Base-by-base conservation (phyloP, 192 early-diverging fungal genomes). In the Geranomyces variabilis region DNA sequence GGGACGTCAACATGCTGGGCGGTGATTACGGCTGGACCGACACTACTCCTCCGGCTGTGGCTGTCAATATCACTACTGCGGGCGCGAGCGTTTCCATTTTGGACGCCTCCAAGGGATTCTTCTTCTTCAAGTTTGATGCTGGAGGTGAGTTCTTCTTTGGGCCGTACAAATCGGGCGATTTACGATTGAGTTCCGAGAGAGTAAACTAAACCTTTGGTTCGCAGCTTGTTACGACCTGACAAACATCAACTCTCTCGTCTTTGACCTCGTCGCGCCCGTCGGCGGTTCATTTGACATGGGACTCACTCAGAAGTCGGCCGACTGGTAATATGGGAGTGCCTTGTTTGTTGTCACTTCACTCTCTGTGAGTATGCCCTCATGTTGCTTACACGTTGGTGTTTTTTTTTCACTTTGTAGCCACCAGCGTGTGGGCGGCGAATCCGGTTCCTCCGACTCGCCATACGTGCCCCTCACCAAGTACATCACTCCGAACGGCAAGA, bases 191-290 rank as follows among this genome's bases (percentile, higher is more conserved):
- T n/a, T n/a, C n/a, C n/a, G n/a, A n/a, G n/a, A n/a, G n/a, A n/a
- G n/a, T n/a, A n/a, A n/a, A n/a, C n/a, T n/a, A n/a, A n/a, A n/a
- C n/a, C n/a, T n/a, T n/a, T n/a, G n/a, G n/a, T n/a, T 61, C 33
- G 63, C 48, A 5, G 78, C 67, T 14, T 79, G 78, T 57, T 79
- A 49, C 67, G 75, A 80, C 58, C 60, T 77, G n/a, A 44, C 71
- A 22, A 15, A 31, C 55, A 69, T 74, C 49, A 66, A 41, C 17
- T 53, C 78, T 7, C 7, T 80, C 28, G 61, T 31, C 36, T 80
- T 77, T 64, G 78, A 80, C 65, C 14, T 77, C 31, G 34, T 69
- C 14, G 75, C 70, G 36, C 78, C 78, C 36, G 75, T 57, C 28
- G 75, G 75, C 28, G 36, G 71, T 13, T 55, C n/a, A 28, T 74